Percentiles rank a stretch among this genome's conserved stretches.
Evolutionary conservation across 371 early-diverging fungal species (phyloP).

Genomic region (Rhizomucor miehei): DNA sequence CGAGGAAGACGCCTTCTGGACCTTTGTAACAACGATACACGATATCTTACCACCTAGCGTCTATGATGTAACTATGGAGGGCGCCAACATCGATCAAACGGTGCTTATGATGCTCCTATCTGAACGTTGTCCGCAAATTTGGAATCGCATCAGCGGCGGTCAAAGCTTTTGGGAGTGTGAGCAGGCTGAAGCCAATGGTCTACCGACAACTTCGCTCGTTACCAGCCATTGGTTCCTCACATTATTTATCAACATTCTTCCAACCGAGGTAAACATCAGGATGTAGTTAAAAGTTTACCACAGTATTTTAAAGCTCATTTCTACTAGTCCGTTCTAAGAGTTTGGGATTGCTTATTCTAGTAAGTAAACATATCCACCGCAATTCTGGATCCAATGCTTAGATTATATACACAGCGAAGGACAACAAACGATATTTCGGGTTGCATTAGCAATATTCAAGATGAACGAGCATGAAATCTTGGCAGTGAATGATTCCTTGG

Average conservation of each 20-base stretch:
- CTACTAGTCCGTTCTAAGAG: constrained; percentile 64
- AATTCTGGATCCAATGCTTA: background rate
- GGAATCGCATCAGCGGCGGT: constrained; percentile 44
- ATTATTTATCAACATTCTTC: constrained; percentile 75
- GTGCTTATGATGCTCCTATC: constrained; percentile 64
- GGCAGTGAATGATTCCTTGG: constrained; percentile 63
- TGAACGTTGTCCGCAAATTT: constrained; percentile 51
- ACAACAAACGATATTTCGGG: constrained; percentile 73
- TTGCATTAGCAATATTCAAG: constrained; percentile 76
- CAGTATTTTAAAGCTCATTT: background rate
- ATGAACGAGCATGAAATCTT: constrained; percentile 68
- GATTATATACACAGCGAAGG: constrained; percentile 55
- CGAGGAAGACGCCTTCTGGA: constrained; percentile 81
- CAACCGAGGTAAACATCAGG: constrained; percentile 54
- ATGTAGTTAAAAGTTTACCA: background rate
- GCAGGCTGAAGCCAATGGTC: constrained; percentile 39
- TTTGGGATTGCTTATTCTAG: constrained; percentile 87
- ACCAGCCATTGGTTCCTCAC: constrained; percentile 89
- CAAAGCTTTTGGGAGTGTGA: constrained; percentile 45
- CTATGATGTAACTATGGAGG: constrained; percentile 74
- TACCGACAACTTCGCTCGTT: constrained; percentile 71
- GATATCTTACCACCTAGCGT: constrained; percentile 69
- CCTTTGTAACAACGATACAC: constrained; percentile 66
- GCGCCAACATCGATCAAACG: constrained; percentile 70
- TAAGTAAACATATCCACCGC: constrained; percentile 17